Conservation (phyloP, 179 eudicot species). For the Silene vulgaris region DNA sequence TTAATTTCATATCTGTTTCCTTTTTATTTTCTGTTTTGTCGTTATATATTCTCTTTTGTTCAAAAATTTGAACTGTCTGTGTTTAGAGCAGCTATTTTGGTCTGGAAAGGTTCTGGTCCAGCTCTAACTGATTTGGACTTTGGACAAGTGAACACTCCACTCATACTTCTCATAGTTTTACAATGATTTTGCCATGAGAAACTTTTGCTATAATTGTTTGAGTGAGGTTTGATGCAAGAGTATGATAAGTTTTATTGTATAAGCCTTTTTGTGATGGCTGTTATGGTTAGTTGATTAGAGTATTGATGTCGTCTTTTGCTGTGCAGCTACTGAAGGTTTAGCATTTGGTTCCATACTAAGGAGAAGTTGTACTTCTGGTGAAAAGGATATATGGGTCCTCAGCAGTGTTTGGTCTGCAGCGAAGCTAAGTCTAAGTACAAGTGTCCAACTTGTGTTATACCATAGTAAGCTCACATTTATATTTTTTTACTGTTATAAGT, state of each 20-base stretch:
- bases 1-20: too few relatives aligned
- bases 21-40: too few relatives aligned
- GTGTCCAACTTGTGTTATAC: conserved; percentile 64
- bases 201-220: background rate
- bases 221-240: background rate
- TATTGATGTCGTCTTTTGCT: background rate
- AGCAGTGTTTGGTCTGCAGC: conserved; percentile 55
- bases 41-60: too few relatives aligned
- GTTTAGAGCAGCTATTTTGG: too few relatives aligned
- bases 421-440: conserved; percentile 74
- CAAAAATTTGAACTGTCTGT: too few relatives aligned
- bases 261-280: background rate
- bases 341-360: background rate
- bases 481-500: background rate
- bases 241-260: background rate
- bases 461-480: conserved; percentile 44
- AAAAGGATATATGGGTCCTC: conserved; percentile 40
- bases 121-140: too few relatives aligned
- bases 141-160: too few relatives aligned
- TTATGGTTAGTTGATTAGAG: background rate
- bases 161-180: too few relatives aligned
- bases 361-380: background rate
- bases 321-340: conserved; percentile 14
- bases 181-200: background rate
- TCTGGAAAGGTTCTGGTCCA: too few relatives aligned